Evolutionary conservation across 768 basidiomycete genomes (phyloP).

Genomic region (Lactarius hengduanensis): DNA sequence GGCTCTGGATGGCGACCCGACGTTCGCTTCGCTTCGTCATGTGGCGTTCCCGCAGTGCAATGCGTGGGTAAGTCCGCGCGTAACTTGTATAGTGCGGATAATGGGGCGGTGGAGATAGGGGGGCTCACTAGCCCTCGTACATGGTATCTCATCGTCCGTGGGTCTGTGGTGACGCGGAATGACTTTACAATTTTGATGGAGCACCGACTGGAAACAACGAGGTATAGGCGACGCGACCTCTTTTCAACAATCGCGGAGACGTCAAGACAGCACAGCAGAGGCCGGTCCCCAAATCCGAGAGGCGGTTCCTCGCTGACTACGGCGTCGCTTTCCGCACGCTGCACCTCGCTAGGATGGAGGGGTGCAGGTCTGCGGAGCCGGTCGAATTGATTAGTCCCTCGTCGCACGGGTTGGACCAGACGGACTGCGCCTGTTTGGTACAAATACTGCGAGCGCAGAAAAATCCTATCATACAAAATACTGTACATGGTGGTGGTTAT

Average conservation of each 20-base stretch:
- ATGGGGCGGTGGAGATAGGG: not conserved
- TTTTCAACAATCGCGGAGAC: slow-evolving; percentile 16
- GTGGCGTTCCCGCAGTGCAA: slow-evolving; percentile 21
- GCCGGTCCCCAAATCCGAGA: slow-evolving; percentile 2
- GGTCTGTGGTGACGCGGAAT: not conserved
- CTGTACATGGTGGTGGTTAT: slow-evolving; percentile 8
- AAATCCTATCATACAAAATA: slow-evolving; percentile 6
- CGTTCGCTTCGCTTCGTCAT: slow-evolving; percentile 22
- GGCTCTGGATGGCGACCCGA: slow-evolving; percentile 2
- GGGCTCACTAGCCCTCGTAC: no score
- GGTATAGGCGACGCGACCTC: not conserved
- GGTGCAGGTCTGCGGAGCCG: slow-evolving; percentile 23
- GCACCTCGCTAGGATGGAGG: slow-evolving; percentile 34
- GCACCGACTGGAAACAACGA: slow-evolving; percentile 1
- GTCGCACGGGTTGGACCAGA: no score
- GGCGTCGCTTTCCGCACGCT: slow-evolving; percentile 12
- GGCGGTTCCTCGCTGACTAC: slow-evolving; percentile 30
- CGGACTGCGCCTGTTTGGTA: no score
- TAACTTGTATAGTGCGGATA: not conserved
- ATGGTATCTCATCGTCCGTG: no score
- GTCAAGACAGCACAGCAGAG: no score
- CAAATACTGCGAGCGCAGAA: not conserved
- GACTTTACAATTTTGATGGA: no score
- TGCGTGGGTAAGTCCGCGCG: not conserved
- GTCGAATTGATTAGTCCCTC: not conserved